phyloP scores from a whole-genome alignment of 139 green algal species.

The Coelastrella sp. region DNA sequence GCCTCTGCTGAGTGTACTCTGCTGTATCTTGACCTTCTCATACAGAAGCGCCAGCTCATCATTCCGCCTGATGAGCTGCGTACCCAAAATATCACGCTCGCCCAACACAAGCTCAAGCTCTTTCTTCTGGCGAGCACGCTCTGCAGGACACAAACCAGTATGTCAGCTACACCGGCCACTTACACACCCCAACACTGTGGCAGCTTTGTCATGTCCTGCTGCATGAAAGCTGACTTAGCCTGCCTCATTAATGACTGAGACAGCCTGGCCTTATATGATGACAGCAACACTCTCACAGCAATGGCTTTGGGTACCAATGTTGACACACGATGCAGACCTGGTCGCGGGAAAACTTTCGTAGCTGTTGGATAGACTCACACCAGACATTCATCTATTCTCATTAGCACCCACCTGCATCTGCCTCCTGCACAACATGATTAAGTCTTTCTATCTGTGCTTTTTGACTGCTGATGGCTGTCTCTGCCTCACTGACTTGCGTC shows the following conservation, averaged over 20 bases:
- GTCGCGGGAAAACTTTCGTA: not conserved
- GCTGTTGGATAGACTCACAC: not conserved
- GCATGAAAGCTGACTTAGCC: too few relatives aligned
- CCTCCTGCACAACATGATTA: conserved; percentile 39
- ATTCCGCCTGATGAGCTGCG: conserved; percentile 90
- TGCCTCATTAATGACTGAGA: too few relatives aligned
- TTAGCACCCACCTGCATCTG: conserved; percentile 27
- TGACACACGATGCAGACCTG: too few relatives aligned
- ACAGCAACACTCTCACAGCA: too few relatives aligned
- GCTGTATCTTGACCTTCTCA: conserved; percentile 97
- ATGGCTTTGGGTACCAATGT: too few relatives aligned
- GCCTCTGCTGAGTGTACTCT: conserved; percentile 85
- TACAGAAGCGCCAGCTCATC: conserved; percentile 96
- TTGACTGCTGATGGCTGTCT: conserved; percentile 74
- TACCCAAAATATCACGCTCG: conserved; percentile 92
- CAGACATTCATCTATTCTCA: not conserved
- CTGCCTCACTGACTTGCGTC: conserved; percentile 85
- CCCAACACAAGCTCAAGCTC: conserved; percentile 87
- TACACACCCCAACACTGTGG: not conserved
- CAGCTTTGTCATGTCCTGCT: not conserved
- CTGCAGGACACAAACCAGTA: conserved; percentile 32
- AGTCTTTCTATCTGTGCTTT: conserved; percentile 54
- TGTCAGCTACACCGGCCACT: not conserved
- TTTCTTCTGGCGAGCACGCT: conserved; percentile 87
- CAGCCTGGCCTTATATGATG: too few relatives aligned